Evolutionary conservation across 192 early-diverging fungal species (phyloP).

Genomic region (Glomus cerebriforme): DNA sequence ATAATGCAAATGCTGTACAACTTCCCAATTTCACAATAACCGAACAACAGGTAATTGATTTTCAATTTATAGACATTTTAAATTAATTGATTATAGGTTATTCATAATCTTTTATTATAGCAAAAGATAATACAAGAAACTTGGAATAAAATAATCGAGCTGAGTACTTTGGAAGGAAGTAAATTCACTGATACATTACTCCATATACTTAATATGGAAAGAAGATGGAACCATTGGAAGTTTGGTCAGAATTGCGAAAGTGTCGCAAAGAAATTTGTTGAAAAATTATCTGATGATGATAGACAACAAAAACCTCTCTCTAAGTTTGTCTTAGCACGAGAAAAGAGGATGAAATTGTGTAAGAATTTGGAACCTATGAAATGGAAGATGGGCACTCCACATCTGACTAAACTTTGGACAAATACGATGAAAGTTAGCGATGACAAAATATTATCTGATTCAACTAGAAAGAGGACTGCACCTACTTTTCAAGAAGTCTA

Average conservation of each 20-base stretch:
- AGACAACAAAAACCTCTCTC: not conserved
- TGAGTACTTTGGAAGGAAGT: not conserved
- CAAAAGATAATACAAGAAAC: slow-evolving; percentile 1
- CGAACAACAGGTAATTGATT: not conserved
- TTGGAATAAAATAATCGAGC: not conserved
- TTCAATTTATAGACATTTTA: not conserved
- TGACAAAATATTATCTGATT: not conserved
- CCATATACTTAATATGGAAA: slow-evolving; percentile 14
- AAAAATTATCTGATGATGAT: not conserved
- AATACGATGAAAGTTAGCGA: not conserved
- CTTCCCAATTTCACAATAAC: not conserved
- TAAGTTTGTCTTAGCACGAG: not conserved
- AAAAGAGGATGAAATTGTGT: not conserved
- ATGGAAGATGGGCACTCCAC: not conserved
- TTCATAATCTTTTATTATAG: not conserved
- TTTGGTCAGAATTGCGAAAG: slow-evolving; percentile 17
- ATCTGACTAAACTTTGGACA: not conserved
- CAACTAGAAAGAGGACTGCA: not conserved
- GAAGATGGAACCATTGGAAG: slow-evolving; percentile 23
- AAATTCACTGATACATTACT: not conserved
- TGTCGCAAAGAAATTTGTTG: not conserved
- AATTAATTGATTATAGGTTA: not conserved
- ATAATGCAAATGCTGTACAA: not conserved
- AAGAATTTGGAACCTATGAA: slow-evolving; percentile 2
- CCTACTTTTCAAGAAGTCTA: not conserved